Evolutionary conservation across 352 stramenopile genomes (phyloP).

Genomic region (Globisporangium uncinulatum): DNA sequence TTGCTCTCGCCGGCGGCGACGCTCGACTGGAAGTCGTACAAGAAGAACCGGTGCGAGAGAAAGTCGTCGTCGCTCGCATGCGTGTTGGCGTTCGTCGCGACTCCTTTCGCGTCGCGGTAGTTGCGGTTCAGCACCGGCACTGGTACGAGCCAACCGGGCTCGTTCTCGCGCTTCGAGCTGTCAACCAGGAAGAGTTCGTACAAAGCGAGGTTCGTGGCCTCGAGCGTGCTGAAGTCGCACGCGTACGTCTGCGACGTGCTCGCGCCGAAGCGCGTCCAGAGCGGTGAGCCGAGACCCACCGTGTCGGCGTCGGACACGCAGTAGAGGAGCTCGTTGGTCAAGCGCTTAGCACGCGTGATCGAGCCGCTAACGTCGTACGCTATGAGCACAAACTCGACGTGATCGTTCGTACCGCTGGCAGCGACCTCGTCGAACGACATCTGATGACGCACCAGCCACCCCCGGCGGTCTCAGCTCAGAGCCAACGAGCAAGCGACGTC

Average conservation of each 20-base stretch:
- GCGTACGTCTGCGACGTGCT: slow-evolving; percentile 46
- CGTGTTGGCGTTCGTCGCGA: slow-evolving; percentile 78
- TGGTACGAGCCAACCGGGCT: slow-evolving; percentile 62
- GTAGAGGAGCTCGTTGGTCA: slow-evolving; percentile 81
- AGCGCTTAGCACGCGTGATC: slow-evolving; percentile 61
- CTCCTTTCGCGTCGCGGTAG: slow-evolving; percentile 54
- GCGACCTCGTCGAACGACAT: slow-evolving; percentile 75
- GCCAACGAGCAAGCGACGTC: neutral
- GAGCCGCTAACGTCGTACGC: slow-evolving; percentile 87
- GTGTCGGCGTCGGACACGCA: slow-evolving; percentile 29
- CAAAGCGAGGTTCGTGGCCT: slow-evolving; percentile 44
- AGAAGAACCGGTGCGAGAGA: slow-evolving; percentile 89
- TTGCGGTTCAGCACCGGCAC: slow-evolving; percentile 88
- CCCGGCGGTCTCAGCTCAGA: neutral
- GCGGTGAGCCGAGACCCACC: slow-evolving; percentile 14
- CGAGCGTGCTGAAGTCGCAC: slow-evolving; percentile 61
- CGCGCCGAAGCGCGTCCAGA: slow-evolving; percentile 83
- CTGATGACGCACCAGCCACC: slow-evolving; percentile 16
- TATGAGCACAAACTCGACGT: slow-evolving; percentile 81
- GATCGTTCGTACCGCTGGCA: slow-evolving; percentile 41
- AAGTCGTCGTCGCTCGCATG: slow-evolving; percentile 72
- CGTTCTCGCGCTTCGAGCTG: slow-evolving; percentile 34
- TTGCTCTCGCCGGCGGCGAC: slow-evolving; percentile 36
- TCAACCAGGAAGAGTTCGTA: slow-evolving; percentile 92
- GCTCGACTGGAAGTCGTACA: slow-evolving; percentile 84